A percentile compares a stretch with the other conserved stretches of the same genome.
phyloP scores from a whole-genome alignment of 768 basidiomycete genomes.

The Cyathus striatus region DNA sequence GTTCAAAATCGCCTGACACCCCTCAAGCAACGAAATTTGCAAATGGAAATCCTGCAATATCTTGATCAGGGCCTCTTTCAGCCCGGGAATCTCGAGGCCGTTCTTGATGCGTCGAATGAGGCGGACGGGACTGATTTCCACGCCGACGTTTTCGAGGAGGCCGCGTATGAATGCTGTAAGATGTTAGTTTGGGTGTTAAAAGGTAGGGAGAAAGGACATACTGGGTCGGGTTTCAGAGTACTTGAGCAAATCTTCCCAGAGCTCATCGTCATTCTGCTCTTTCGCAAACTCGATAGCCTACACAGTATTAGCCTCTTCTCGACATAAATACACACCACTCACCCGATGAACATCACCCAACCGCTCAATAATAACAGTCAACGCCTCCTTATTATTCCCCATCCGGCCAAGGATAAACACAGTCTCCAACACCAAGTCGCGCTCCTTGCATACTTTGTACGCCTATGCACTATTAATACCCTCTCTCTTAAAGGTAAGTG shows the following conservation, averaged over 20 bases:
- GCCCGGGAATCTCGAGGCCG: constrained; percentile 91
- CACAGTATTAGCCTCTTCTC: not conserved
- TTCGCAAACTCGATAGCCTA: constrained; percentile 98
- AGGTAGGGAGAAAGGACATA: constrained; percentile 27
- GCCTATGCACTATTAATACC: no score
- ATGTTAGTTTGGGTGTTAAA: no score
- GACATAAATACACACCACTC: constrained; percentile 13
- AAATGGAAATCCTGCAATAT: constrained; percentile 95
- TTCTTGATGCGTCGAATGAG: constrained; percentile 94
- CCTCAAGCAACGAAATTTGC: constrained; percentile 89
- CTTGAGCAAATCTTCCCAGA: constrained; percentile 94
- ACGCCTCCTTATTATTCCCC: constrained; percentile 95
- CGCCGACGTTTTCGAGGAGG: constrained; percentile 90
- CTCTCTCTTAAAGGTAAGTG: no score
- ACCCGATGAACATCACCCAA: constrained; percentile 89
- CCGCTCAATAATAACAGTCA: constrained; percentile 92
- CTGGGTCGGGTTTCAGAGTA: constrained; percentile 94
- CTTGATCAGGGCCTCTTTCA: constrained; percentile 93
- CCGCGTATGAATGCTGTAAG: constrained; percentile 95
- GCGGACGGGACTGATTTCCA: constrained; percentile 92
- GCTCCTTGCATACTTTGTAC: constrained; percentile 77
- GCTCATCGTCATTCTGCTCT: constrained; percentile 92
- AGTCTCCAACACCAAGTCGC: constrained; percentile 92
- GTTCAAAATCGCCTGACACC: constrained; percentile 82
- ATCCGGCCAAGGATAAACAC: constrained; percentile 95